phyloP scores from a whole-genome alignment of 176 grass and related monocot species.

The Oryza meyeriana region DNA sequence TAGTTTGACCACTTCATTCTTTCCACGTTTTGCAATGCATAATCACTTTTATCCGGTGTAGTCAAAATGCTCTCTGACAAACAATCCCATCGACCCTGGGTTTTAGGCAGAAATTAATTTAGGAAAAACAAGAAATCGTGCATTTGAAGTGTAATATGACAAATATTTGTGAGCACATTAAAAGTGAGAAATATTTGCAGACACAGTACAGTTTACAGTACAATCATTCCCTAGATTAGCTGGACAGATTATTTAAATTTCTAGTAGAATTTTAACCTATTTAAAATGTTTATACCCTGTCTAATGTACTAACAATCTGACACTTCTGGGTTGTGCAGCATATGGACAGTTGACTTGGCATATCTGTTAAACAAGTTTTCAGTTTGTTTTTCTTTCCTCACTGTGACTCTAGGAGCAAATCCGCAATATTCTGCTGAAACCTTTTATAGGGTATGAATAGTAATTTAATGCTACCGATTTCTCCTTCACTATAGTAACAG shows the following conservation, averaged over 20 bases:
- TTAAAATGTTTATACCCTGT: not conserved
- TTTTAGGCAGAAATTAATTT: not conserved
- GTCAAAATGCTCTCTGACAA: not conserved
- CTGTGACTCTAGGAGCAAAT: constrained; percentile 89
- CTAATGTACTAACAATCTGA: not conserved
- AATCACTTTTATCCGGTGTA: not conserved
- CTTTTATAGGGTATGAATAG: constrained; percentile 70
- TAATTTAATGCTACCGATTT: not conserved
- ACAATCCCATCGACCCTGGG: not conserved
- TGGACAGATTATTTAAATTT: not conserved
- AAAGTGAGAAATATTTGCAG: not conserved
- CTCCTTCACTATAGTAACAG: constrained; percentile 14
- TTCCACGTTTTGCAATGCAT: not conserved
- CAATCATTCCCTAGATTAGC: not conserved
- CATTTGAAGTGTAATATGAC: not conserved
- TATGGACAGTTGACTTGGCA: constrained; percentile 92
- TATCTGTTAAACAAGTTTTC: constrained; percentile 83
- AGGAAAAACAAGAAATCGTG: not conserved
- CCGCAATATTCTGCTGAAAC: constrained; percentile 78
- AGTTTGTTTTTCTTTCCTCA: constrained; percentile 83
- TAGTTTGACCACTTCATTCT: not conserved
- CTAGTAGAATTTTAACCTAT: not conserved
- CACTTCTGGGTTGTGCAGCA: constrained; percentile 40
- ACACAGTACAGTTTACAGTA: not conserved
- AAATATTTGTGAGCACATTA: not conserved